Conservation (phyloP, 306 rosid species). For the Vigna reflexopilosa region DNA sequence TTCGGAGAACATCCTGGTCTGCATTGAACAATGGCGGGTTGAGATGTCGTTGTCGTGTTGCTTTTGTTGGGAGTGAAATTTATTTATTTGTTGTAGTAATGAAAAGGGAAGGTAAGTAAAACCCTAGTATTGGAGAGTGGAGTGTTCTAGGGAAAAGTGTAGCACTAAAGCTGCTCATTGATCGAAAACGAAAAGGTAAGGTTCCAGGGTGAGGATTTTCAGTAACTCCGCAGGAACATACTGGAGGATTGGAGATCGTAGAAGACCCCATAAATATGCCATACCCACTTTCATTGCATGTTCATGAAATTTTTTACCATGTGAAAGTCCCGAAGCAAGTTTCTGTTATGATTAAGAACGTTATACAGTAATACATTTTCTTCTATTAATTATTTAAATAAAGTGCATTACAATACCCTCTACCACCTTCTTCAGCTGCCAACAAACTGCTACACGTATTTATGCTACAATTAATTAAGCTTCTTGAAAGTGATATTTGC, state of each 20-base stretch:
- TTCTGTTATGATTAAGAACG: no score
- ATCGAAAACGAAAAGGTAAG: slow-evolving; percentile 35
- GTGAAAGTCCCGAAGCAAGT: neutral
- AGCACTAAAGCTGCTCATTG: slow-evolving; percentile 15
- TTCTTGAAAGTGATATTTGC: no score
- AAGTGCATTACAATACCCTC: no score
- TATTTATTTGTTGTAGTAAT: neutral
- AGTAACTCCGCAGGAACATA: slow-evolving; percentile 23
- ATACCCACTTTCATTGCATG: slow-evolving; percentile 8
- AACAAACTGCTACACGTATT: no score
- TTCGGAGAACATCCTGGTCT: slow-evolving; percentile 27
- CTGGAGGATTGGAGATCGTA: neutral
- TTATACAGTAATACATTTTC: no score
- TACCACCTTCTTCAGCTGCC: no score
- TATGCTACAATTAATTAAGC: no score
- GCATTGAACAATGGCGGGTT: slow-evolving; percentile 22
- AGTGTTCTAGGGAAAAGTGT: slow-evolving; percentile 23
- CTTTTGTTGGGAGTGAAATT: neutral
- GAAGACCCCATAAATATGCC: neutral
- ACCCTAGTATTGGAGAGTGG: slow-evolving; percentile 20
- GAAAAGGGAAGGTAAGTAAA: neutral
- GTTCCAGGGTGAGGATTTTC: slow-evolving; percentile 42
- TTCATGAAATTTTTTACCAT: neutral
- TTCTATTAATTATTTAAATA: no score
- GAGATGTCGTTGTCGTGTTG: slow-evolving; percentile 42